Evolutionary conservation across 495 filamentous ascomycete genomes (phyloP).

Genomic region (Evansstolkia leycettana): DNA sequence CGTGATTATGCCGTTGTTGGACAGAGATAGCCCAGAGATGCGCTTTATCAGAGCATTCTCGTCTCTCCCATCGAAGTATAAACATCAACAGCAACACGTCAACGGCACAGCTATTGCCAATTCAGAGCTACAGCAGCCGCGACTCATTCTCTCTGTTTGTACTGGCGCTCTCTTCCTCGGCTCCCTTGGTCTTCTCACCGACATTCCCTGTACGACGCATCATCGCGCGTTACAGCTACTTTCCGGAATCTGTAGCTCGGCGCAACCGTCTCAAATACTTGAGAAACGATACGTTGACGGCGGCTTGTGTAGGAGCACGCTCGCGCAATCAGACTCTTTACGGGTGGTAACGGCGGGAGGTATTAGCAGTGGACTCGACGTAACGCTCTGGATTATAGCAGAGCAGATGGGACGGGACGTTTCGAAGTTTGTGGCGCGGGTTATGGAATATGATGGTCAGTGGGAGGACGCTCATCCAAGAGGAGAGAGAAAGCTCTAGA

Average conservation of each 20-base stretch:
- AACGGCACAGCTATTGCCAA: neutral
- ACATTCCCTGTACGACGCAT: conserved; percentile 63
- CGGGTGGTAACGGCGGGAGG: conserved; percentile 68
- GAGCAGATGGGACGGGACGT: conserved; percentile 55
- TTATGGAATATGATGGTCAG: conserved; percentile 61
- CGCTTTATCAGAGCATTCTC: no score
- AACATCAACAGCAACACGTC: neutral
- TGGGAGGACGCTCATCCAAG: no score
- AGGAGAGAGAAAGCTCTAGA: no score
- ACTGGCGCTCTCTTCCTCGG: conserved; percentile 65
- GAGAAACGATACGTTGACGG: conserved; percentile 69
- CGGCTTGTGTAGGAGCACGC: no score
- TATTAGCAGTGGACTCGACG: conserved; percentile 66
- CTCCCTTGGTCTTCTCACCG: conserved; percentile 55
- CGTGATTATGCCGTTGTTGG: no score
- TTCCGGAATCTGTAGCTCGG: conserved; percentile 42
- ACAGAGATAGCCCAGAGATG: no score
- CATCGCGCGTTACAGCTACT: conserved; percentile 54
- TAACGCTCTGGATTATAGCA: conserved; percentile 63
- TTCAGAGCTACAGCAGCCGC: neutral
- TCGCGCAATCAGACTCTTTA: conserved; percentile 26
- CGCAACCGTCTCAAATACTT: conserved; percentile 49
- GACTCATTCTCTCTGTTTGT: conserved; percentile 63
- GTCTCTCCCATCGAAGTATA: conserved; percentile 12
- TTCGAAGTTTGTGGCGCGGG: conserved; percentile 52